These are phyloP conservation scores for Niebla homalea DNA, from an alignment of 495 filamentous ascomycete species.

Conservation along the genomic window DNA sequence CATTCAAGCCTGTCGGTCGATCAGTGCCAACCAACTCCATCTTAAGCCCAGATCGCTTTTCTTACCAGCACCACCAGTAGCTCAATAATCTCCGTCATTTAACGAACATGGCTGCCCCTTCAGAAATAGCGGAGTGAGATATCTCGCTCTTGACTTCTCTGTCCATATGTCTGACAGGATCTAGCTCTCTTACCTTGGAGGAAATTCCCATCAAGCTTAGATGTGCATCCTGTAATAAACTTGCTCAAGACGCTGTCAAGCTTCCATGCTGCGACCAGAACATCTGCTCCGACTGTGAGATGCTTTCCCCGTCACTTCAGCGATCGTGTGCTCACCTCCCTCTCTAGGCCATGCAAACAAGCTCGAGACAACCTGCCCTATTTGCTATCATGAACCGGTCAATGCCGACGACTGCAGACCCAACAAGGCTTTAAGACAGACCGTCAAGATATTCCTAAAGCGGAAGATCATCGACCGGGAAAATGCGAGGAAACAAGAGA, in stretches of 20 bases:
- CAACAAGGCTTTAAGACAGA: slow-evolving; percentile 76
- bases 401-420: slow-evolving; percentile 75
- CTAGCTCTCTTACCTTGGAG: slow-evolving; percentile 63
- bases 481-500: slow-evolving; percentile 34
- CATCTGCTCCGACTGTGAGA: slow-evolving; percentile 82
- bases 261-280: slow-evolving; percentile 91
- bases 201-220: slow-evolving; percentile 89
- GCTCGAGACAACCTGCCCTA: slow-evolving; percentile 62
- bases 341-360: slow-evolving; percentile 59
- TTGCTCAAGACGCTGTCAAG: slow-evolving; percentile 82
- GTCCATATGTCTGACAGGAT: not conserved
- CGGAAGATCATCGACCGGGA: slow-evolving; percentile 51
- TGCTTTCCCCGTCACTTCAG: not conserved
- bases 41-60: not conserved
- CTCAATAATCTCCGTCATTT: no score
- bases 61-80: not conserved
- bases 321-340: slow-evolving; percentile 15
- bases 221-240: slow-evolving; percentile 82
- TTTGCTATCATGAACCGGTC: slow-evolving; percentile 83
- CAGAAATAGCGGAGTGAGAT: slow-evolving; percentile 18
- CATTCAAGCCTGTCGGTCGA: no score
- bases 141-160: not conserved
- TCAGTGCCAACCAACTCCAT: no score
- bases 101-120: slow-evolving; percentile 7
- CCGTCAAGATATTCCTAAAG: slow-evolving; percentile 82